These are phyloP conservation scores for Coniosporium apollinis DNA, from an alignment of 495 filamentous ascomycete species.

Conservation along the genomic window DNA sequence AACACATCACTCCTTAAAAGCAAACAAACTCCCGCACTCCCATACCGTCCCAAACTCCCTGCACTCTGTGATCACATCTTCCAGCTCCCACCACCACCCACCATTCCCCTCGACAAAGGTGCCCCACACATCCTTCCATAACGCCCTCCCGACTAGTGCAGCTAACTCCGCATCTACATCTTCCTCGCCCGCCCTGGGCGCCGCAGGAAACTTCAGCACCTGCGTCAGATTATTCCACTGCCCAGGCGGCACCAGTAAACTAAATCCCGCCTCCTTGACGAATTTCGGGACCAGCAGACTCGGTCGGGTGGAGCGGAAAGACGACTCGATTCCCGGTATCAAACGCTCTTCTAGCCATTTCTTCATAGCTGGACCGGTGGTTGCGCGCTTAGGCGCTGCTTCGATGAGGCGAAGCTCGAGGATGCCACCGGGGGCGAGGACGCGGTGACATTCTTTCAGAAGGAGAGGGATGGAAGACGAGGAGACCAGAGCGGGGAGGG, in stretches of 20 bases:
- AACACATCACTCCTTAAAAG: too few species aligned
- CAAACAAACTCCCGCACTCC: too few species aligned
- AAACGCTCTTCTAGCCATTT: conserved; percentile 17
- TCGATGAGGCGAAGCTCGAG: conserved; percentile 18
- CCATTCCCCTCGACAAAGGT: conserved; percentile 12
- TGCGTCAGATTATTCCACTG: background rate
- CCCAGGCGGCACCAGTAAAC: conserved; percentile 1
- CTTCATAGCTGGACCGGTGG: conserved; percentile 13
- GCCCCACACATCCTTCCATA: conserved; percentile 19
- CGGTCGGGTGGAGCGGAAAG: conserved; percentile 16
- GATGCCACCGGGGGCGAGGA: conserved; percentile 15
- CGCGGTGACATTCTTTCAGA: conserved; percentile 14
- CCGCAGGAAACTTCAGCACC: conserved; percentile 9
- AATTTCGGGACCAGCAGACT: conserved; percentile 13
- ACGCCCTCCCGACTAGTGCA: conserved; percentile 12
- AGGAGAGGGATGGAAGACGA: conserved; percentile 13
- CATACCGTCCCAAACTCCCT: too few species aligned
- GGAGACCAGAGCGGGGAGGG: conserved; percentile 12
- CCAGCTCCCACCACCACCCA: conserved; percentile 14
- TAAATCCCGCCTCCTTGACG: conserved; percentile 14
- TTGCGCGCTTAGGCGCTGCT: conserved; percentile 12
- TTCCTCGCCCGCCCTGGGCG: background rate
- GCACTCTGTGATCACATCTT: conserved; percentile 7
- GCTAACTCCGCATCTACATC: conserved; percentile 12
- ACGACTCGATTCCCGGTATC: conserved; percentile 11